Conservation (phyloP, 768 basidiomycete species). For the Leccinum disarticulatum region DNA sequence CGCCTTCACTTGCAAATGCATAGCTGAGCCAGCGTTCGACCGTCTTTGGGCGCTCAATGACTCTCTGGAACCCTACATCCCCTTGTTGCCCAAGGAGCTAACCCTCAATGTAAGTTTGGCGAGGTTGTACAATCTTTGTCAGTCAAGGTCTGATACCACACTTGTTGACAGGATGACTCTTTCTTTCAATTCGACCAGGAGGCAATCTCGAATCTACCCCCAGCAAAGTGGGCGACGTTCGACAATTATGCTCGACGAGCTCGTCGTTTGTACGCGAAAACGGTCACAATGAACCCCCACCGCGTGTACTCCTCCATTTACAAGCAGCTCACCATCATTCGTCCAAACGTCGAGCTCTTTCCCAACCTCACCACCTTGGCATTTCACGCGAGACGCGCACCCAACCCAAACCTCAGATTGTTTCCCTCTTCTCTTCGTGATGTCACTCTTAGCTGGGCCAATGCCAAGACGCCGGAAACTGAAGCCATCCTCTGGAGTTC, state of each 20-base stretch:
- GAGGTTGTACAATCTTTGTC: neutral
- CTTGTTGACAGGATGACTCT: constrained; percentile 19
- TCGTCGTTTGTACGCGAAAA: constrained; percentile 25
- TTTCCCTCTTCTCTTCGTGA: constrained; percentile 26
- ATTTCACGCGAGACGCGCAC: constrained; percentile 18
- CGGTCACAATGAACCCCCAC: constrained; percentile 26
- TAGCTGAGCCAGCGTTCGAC: constrained; percentile 22
- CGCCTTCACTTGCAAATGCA: constrained; percentile 22
- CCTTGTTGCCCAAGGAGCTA: constrained; percentile 22
- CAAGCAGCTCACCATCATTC: constrained; percentile 20
- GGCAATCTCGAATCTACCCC: constrained; percentile 5
- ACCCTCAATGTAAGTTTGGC: constrained; percentile 19
- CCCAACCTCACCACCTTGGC: constrained; percentile 19
- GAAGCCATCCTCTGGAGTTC: constrained; percentile 24
- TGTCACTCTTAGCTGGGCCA: constrained; percentile 23
- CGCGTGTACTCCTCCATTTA: constrained; percentile 29
- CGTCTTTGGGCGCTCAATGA: constrained; percentile 25
- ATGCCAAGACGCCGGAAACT: constrained; percentile 10
- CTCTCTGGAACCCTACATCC: constrained; percentile 26
- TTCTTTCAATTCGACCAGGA: constrained; percentile 14
- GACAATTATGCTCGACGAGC: constrained; percentile 25
- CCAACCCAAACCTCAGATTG: constrained; percentile 13
- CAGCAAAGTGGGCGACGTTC: constrained; percentile 19
- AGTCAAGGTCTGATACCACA: constrained; percentile 8
- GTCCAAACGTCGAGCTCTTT: constrained; percentile 26